phyloP scores from a whole-genome alignment of 2,329 filamentous ascomycete genomes.

The Phaeophleospora eucalypticola region DNA sequence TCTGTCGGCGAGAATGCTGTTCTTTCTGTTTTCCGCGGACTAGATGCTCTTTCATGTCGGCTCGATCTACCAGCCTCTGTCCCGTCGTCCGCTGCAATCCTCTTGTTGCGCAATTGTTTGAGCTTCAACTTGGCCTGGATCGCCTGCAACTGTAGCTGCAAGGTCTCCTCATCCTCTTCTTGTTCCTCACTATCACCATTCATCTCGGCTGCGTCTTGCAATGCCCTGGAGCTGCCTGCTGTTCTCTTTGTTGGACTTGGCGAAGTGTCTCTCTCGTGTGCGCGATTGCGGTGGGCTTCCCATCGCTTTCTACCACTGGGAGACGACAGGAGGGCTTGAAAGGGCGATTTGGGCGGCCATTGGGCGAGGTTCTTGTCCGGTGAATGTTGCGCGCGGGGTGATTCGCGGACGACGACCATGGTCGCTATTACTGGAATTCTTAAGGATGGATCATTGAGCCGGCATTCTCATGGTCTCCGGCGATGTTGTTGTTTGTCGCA shows the following conservation, averaged over 20 bases:
- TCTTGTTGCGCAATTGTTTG: constrained; percentile 65
- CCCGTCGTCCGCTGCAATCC: constrained; percentile 10
- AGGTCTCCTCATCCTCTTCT: constrained; percentile 72
- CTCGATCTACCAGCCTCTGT: neutral
- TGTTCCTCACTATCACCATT: constrained; percentile 26
- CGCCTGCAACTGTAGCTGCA: constrained; percentile 79
- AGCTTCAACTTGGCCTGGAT: constrained; percentile 84
- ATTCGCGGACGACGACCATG: constrained; percentile 47
- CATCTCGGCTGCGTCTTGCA: constrained; percentile 28
- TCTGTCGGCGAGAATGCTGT: constrained; percentile 19
- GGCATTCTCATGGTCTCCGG: neutral
- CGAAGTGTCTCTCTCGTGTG: constrained; percentile 39
- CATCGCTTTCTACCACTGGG: constrained; percentile 76
- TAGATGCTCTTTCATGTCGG: constrained; percentile 7
- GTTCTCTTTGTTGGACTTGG: constrained; percentile 51
- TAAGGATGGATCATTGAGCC: neutral
- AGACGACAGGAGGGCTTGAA: constrained; percentile 61
- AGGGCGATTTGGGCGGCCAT: constrained; percentile 62
- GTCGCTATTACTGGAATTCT: neutral
- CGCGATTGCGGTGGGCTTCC: constrained; percentile 60
- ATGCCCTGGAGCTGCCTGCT: constrained; percentile 24
- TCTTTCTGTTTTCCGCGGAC: constrained; percentile 9
- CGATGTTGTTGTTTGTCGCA: constrained; percentile 5
- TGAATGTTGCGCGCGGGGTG: constrained; percentile 43
- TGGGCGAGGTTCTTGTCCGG: constrained; percentile 40